Evolutionary conservation across 805 yeast genomes (phyloP), one percentile per base, ranked within the genome.

Genomic region (Teunomyces aglyptinius): DNA sequence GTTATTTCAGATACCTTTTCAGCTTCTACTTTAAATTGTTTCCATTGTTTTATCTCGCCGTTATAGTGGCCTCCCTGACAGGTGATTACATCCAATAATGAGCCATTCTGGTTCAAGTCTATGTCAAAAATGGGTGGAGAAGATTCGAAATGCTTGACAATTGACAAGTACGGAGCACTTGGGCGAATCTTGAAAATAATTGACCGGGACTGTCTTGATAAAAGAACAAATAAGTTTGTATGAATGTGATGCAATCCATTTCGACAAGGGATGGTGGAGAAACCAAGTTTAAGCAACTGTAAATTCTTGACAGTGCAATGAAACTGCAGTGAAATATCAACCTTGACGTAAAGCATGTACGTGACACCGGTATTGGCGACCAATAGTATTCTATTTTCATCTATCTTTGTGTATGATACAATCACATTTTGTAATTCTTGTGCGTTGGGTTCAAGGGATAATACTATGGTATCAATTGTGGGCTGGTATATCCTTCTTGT

Each of bases 41-140:
- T 36, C 12, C n/a, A 31, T 16, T 24, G 29, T 6, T 29, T n/a
- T 6, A 63, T 48, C 41, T 70, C 72, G 1, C 72, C 70, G 39
- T 65, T 59, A 20, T 65, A 59, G 47, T 64, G 61, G 1, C 72
- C 72, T 11, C 74, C 73, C 43, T 64, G 70, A 35, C 68, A 61
- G 11, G 61, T 44, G 15, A 61, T 47, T 4, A 67, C 12, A 3
- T 50, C 49, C n/a, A 19, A 12, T 2, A 42, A 34, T 6, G 22
- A 24, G 18, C 49, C 45, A 2, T 44, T 38, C 1, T 39, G 43
- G 15, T 36, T 24, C 2, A 52, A 38, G 19, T 53, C 54, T 10
- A 68, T 38, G 40, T 60, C 63, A 15, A 70, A 45, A 5, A 70
- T 46, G 2, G 75, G 73, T 6, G 73, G 68, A 2, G 70, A 56